These are phyloP conservation scores for Arabidopsis thaliana DNA, from an alignment of 345 rosid species.

Conservation along the genomic window DNA sequence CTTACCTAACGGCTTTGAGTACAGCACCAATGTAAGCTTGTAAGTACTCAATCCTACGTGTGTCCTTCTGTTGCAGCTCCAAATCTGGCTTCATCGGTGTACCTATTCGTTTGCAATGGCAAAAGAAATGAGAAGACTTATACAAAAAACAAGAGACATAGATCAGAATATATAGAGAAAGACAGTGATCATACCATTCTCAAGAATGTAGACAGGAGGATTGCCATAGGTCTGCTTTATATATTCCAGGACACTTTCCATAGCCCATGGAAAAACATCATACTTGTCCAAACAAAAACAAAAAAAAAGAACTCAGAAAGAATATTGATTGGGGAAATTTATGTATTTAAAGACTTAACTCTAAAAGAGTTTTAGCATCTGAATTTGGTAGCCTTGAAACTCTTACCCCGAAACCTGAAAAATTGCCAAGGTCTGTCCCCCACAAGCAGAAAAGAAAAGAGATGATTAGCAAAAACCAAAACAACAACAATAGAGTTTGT, in stretches of 20 bases:
- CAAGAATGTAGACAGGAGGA: not conserved
- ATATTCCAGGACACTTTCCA: not conserved
- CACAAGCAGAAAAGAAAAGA: not conserved
- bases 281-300: not conserved
- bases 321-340: not conserved
- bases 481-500: not conserved
- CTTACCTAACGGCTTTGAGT: not conserved
- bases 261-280: not conserved
- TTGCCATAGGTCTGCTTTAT: not conserved
- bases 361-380: too few species aligned
- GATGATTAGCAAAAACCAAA: not conserved
- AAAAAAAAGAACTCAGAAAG: not conserved
- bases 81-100: not conserved
- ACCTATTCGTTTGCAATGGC: not conserved
- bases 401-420: not conserved
- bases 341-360: not conserved
- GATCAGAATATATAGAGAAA: not conserved
- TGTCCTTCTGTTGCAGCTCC: not conserved
- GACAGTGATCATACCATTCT: not conserved
- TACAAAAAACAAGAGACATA: not conserved
- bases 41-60: not conserved
- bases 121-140: not conserved
- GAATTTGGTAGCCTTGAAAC: not conserved
- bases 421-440: not conserved
- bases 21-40: not conserved